Evolutionary conservation across 495 filamentous ascomycete genomes (phyloP).

Genomic region (Talaromyces ruber): DNA sequence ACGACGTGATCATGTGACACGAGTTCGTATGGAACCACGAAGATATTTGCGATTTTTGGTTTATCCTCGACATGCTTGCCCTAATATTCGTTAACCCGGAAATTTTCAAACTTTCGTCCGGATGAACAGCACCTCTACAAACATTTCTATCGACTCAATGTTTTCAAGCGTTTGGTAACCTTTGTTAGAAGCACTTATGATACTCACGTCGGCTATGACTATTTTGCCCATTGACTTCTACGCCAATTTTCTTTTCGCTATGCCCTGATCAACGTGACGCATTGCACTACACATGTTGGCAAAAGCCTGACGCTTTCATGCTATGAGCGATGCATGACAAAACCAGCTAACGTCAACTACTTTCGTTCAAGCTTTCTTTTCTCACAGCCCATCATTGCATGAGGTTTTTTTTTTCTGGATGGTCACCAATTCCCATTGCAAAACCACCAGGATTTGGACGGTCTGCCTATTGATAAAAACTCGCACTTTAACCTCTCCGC

Average conservation of each 20-base stretch:
- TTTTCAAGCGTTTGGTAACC: not conserved
- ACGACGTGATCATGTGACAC: conserved; percentile 8
- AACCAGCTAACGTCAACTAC: not conserved
- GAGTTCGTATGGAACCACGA: conserved; percentile 9
- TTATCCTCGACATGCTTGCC: not conserved
- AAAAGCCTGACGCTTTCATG: not conserved
- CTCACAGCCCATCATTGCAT: conserved; percentile 5
- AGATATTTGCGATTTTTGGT: conserved; percentile 6
- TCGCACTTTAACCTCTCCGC: not conserved
- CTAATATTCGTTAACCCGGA: not conserved
- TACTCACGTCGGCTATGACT: not conserved
- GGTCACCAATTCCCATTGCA: not conserved
- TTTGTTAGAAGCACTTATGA: conserved; percentile 1
- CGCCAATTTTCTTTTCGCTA: not conserved
- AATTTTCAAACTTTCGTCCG: not conserved
- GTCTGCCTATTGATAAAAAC: not conserved
- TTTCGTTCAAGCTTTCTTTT: conserved; percentile 12
- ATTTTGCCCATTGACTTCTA: not conserved
- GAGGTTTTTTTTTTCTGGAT: not conserved
- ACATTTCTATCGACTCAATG: not conserved
- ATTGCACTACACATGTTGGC: not conserved
- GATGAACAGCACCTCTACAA: not conserved
- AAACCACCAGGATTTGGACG: not conserved
- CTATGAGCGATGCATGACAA: not conserved
- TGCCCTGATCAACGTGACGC: not conserved